phyloP scores from a whole-genome alignment of 345 rosid genomes.

The Adansonia digitata region DNA sequence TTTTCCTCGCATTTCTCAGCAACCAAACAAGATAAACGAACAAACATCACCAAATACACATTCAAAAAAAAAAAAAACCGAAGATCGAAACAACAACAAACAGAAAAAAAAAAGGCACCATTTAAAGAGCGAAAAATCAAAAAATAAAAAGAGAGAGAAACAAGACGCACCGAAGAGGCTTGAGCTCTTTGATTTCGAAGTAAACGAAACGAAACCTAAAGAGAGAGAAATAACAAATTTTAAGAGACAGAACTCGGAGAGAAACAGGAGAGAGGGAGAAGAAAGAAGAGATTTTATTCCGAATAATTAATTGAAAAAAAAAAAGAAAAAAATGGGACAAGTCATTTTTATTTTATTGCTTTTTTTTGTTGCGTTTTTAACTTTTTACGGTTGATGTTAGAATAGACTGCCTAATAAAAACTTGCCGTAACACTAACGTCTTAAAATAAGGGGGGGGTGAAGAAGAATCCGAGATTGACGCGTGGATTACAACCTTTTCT shows the following conservation, averaged over 20 bases:
- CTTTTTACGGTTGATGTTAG: not conserved
- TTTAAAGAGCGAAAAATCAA: not conserved
- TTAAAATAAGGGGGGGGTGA: not conserved
- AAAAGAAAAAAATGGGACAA: not conserved
- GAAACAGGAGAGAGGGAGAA: constrained; percentile 3
- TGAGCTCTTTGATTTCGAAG: constrained; percentile 32
- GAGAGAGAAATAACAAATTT: not conserved
- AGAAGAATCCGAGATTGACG: not conserved
- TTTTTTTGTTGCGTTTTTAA: not conserved
- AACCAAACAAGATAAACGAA: constrained; percentile 20
- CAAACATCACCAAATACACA: constrained; percentile 17
- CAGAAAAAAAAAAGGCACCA: not conserved
- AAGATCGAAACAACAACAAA: constrained; percentile 15
- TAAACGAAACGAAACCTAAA: constrained; percentile 37
- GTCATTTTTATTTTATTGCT: not conserved
- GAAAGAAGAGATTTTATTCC: not conserved
- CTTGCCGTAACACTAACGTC: not conserved
- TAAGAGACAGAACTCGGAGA: not conserved
- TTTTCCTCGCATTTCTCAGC: constrained; percentile 22
- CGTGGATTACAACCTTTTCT: not conserved
- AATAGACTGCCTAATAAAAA: not conserved
- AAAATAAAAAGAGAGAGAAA: not conserved
- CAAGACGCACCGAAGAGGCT: constrained; percentile 38
- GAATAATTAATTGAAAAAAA: not conserved
- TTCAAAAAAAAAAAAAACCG: constrained; percentile 9